Evolutionary conservation across 2,329 filamentous ascomycete species (phyloP).

Genomic region (Myriosclerotinia duriaeana): DNA sequence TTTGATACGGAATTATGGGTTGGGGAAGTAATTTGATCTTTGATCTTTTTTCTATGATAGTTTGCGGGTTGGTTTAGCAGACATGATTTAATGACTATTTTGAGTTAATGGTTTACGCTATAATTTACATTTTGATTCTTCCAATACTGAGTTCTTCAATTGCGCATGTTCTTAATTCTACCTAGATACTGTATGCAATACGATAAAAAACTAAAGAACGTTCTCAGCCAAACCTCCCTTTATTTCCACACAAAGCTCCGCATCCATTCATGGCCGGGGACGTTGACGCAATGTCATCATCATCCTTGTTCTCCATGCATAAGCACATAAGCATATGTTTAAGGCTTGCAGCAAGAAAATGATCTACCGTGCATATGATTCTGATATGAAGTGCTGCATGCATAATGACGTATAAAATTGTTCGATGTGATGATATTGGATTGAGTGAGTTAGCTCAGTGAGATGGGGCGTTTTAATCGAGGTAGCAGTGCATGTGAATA

Average conservation of each 20-base stretch:
- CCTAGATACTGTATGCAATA: too few relatives aligned
- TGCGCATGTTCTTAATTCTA: neutral
- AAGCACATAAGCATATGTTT: neutral
- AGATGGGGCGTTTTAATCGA: too few relatives aligned
- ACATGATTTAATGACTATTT: conserved; percentile 16
- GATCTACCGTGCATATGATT: neutral
- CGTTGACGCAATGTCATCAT: neutral
- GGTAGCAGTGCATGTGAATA: too few relatives aligned
- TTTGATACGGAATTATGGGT: neutral
- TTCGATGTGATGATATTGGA: too few relatives aligned
- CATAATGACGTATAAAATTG: neutral
- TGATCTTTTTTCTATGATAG: neutral
- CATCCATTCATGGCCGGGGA: neutral
- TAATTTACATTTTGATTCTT: neutral
- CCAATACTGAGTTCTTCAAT: too few relatives aligned
- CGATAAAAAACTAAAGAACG: neutral
- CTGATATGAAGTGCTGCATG: neutral
- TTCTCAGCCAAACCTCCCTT: neutral
- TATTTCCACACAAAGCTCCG: neutral
- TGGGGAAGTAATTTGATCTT: neutral
- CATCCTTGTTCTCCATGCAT: conserved; percentile 1
- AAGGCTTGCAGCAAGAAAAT: neutral
- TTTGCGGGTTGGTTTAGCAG: neutral
- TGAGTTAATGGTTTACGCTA: neutral
- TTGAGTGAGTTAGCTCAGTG: neutral